A percentile compares a stretch with the other conserved stretches of the same genome.
phyloP scores from a whole-genome alignment of 2,329 filamentous ascomycete species.

The Hortaea sp. region DNA sequence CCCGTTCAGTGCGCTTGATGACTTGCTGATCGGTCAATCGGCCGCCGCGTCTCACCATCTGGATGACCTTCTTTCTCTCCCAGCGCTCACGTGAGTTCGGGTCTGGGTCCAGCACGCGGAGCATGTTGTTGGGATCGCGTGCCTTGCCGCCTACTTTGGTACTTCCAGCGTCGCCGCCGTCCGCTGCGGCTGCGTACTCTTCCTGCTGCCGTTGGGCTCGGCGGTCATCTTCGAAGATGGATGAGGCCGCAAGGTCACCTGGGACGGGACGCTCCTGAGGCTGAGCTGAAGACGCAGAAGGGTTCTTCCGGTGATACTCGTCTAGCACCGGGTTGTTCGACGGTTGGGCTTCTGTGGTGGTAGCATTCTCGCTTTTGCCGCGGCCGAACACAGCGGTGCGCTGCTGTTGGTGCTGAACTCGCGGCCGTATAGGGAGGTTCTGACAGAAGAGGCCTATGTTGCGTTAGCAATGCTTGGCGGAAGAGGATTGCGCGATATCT shows the following conservation, averaged over 20 bases:
- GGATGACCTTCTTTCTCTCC: conserved; percentile 76
- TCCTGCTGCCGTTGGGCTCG: conserved; percentile 12
- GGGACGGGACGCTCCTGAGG: conserved; percentile 9
- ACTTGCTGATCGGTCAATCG: conserved; percentile 56
- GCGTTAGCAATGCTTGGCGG: conserved; percentile 7
- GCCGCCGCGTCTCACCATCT: conserved; percentile 59
- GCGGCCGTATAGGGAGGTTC: conserved; percentile 6
- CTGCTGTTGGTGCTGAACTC: conserved; percentile 6
- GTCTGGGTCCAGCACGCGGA: conserved; percentile 61
- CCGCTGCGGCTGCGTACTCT: not conserved
- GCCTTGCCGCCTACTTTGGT: conserved; percentile 7
- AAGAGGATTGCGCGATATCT: conserved; percentile 10
- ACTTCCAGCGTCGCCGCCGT: conserved; percentile 12
- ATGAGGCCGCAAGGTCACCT: conserved; percentile 39
- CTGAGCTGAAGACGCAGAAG: conserved; percentile 3
- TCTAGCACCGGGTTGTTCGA: conserved; percentile 51
- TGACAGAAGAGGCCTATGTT: conserved; percentile 11
- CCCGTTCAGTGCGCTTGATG: conserved; percentile 56
- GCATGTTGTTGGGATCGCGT: conserved; percentile 46
- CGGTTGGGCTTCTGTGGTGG: not conserved
- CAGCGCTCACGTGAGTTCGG: conserved; percentile 62
- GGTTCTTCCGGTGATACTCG: conserved; percentile 36
- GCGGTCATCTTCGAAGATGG: conserved; percentile 42
- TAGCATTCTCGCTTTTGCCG: conserved; percentile 5
- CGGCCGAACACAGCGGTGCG: conserved; percentile 5